phyloP scores from a whole-genome alignment of 2,329 filamentous ascomycete genomes.

The Fusarium sp. region DNA sequence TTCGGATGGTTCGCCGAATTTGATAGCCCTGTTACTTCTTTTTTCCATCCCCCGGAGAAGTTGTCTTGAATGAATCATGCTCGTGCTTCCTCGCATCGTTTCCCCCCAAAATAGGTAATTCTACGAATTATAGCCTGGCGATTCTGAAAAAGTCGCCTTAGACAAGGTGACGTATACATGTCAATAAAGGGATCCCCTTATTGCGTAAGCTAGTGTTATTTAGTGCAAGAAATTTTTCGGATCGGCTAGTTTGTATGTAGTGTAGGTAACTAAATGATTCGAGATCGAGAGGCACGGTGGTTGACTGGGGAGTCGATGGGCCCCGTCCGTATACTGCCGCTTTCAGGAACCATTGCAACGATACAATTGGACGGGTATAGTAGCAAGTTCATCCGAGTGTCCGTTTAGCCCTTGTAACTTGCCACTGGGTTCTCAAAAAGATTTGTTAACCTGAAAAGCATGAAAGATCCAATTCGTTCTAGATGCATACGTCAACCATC shows the following conservation, averaged over 20 bases:
- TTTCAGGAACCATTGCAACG: neutral
- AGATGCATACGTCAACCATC: neutral
- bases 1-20: constrained; percentile 1
- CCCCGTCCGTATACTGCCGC: neutral
- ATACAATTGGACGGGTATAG: neutral
- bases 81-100: neutral
- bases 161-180: neutral
- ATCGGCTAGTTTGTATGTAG: neutral
- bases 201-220: neutral
- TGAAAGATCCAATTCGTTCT: neutral
- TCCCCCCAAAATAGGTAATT: neutral
- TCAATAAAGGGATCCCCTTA: neutral
- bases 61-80: neutral
- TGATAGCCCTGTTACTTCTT: neutral
- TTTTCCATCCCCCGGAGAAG: neutral
- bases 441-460: neutral
- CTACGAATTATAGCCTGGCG: neutral
- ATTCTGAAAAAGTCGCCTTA: neutral
- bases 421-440: neutral
- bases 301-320: neutral
- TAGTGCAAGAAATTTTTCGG: neutral
- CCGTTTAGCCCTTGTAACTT: neutral
- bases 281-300: neutral
- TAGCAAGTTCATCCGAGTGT: neutral
- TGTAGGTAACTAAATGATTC: neutral